A percentile compares a stretch with the other conserved stretches of the same genome.
Conservation (phyloP, 208 protist genomes). For the Acanthamoeba royreba region DNA sequence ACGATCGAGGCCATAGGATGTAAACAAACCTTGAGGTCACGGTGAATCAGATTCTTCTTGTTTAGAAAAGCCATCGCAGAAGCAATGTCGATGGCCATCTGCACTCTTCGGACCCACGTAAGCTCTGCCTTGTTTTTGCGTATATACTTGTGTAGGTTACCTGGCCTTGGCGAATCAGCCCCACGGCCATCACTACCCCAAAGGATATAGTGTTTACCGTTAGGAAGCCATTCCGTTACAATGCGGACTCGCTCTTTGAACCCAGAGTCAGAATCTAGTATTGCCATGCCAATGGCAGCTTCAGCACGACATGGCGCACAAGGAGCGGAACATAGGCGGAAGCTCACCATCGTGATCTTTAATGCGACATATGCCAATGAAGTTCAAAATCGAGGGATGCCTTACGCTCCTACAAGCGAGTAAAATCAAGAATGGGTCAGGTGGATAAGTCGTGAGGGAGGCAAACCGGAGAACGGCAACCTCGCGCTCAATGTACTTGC, state of each 20-base stretch:
- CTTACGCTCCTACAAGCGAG: background rate
- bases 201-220: background rate
- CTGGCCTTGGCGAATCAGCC: background rate
- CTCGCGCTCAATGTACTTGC: background rate
- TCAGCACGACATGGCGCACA: too few relatives aligned
- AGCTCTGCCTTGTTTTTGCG: background rate
- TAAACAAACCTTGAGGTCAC: background rate
- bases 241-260: background rate
- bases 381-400: background rate
- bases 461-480: background rate
- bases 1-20: background rate
- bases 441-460: background rate
- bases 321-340: too few relatives aligned
- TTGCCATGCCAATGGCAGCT: too few relatives aligned
- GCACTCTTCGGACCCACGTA: background rate
- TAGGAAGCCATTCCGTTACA: background rate
- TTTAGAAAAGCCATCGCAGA: background rate
- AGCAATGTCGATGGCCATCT: background rate
- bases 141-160: background rate
- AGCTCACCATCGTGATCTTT: too few relatives aligned
- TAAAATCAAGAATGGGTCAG: background rate
- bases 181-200: background rate
- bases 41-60: constrained; percentile 30
- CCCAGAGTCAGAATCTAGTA: background rate
- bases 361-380: background rate